Base-by-base conservation (phyloP, 345 rosid genomes). In the Adansonia digitata region DNA sequence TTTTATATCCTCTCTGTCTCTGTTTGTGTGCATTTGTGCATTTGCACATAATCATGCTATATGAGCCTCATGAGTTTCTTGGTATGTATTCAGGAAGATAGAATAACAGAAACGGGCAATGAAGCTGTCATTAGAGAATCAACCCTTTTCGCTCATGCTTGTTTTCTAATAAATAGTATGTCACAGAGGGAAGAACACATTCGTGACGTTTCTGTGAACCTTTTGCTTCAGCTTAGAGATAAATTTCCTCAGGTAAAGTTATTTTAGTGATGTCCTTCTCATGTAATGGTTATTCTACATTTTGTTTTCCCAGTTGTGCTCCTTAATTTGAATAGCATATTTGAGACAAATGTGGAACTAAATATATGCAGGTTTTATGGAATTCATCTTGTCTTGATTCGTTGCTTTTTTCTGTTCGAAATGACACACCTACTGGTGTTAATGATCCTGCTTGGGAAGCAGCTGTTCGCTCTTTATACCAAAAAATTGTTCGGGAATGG, bases 161-260 rank as follows among this genome's bases (percentile, higher is more conserved):
- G 97, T 84, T 96, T 93, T 82, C 97, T 96, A 65, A 92, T 96
- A 65, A 90, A 90, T 86, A 87, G 94, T 79, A 83, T 96, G 97
- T 90, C 98, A 2, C 93, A 87, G 89, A 93, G 99, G 77, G 99
- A 96, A 84, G 98, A 93, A 75, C 92, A 88, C 80, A 80, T 96
- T 69, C 88, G 99, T 20, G 88, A 96, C 85, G 85, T 89, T 81
- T 81, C 99, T 76, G 90, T 86, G 69, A 92, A 90, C 85, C 82
- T 93, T 82, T 86, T 96, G 89, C 77, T 87, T 78, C 97, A 92
- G 82, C 94, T 96, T 63, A 91, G 94, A 83, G 99, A 96, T 78
- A 93, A 82, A 84, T 96, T 96, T 85, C 89, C 98, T 75, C 99
- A 92, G 99, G 99, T 93, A 83, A 74, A 66, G 46, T 66, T 45